Percentiles rank a stretch among this genome's conserved stretches.
These are phyloP conservation scores for Medicago ruthenica DNA, from an alignment of 306 rosid genomes.

Conservation along the genomic window DNA sequence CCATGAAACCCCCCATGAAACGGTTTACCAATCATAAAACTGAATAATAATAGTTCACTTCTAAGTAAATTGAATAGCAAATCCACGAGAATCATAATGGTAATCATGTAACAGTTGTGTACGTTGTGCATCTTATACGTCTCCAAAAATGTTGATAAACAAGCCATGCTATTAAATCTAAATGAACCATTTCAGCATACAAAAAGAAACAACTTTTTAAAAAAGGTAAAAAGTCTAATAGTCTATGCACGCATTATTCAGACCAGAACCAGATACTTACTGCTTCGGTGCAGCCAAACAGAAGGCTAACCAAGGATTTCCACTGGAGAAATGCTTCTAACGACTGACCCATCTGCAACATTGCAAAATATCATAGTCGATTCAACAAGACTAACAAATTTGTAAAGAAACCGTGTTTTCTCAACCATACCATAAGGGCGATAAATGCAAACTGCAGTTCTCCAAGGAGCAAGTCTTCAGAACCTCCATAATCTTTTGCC, in stretches of 20 bases:
- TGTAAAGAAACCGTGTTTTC: slow-evolving; percentile 10
- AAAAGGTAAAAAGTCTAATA: slow-evolving; percentile 13
- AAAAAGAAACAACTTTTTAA: slow-evolving; percentile 24
- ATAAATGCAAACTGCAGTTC: slow-evolving; percentile 90
- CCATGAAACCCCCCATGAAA: background rate
- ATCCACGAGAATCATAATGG: background rate
- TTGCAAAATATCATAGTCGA: slow-evolving; percentile 40
- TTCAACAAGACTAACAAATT: slow-evolving; percentile 22
- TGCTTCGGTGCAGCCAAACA: slow-evolving; percentile 86
- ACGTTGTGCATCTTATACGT: background rate
- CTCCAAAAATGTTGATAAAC: background rate
- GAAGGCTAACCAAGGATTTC: slow-evolving; percentile 83
- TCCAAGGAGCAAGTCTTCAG: slow-evolving; percentile 82
- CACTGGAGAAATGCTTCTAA: slow-evolving; percentile 91
- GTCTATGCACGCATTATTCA: slow-evolving; percentile 34
- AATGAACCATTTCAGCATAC: background rate
- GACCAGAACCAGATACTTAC: slow-evolving; percentile 55
- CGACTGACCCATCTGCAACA: slow-evolving; percentile 91
- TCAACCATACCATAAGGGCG: slow-evolving; percentile 69
- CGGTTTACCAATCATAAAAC: background rate
- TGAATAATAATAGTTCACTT: slow-evolving; percentile 6
- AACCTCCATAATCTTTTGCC: slow-evolving; percentile 75
- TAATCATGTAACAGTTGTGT: slow-evolving; percentile 6
- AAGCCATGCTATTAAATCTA: background rate
- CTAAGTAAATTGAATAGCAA: slow-evolving; percentile 7